Evolutionary conservation across 2,329 filamentous ascomycete species (phyloP), one percentile per base, ranked within the genome.

Genomic region (Sporothrix sp.): DNA sequence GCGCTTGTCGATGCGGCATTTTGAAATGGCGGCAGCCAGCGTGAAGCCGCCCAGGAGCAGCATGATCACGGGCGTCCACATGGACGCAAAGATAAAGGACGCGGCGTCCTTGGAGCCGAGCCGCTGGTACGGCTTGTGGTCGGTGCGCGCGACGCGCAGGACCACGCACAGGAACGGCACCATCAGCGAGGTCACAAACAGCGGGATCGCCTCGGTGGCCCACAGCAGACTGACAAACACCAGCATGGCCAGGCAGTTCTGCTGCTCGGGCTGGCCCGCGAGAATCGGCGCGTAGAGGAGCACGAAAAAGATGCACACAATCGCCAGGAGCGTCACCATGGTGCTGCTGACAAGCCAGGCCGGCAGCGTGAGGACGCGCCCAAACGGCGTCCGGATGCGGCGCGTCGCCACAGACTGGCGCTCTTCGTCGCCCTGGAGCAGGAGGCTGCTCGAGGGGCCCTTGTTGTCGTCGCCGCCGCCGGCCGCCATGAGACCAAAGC

Each of bases 41-140:
- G 93, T 95, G 63, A 98, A 98, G 28, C 93, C 93, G 58, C 93
- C 93, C 0, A 98, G 81, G 20, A 98, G 74, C 14, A 98, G 79
- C 93, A 98, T 97, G 59, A 98, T 98, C 50, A 98, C 93, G 0
- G 93, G 91, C 3, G 91, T 96, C 93, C 93, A 98, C 93, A 98
- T 98, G 23, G 93, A 84, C 4, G 88, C 76, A 61, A 98, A 97
- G 52, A 96, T 85, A 61, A 85, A 91, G 25, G 78, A 74, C 0
- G 91, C 87, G 0, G 93, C 90, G 38, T 81, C 76, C 64, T 90
- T 90, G 3, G 89, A 79, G n/a, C 78, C 76, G 7, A 98, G 74
- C 20, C 91, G 80, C 39, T 71, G 68, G 54, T 87, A 74, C 1
- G 84, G 82, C 58, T 66, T 63, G 5, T 81, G 78, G 48, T 94